Percentiles rank a stretch among this genome's conserved stretches.
Evolutionary conservation across 345 rosid species (phyloP).

Genomic region (Hibiscus syriacus): DNA sequence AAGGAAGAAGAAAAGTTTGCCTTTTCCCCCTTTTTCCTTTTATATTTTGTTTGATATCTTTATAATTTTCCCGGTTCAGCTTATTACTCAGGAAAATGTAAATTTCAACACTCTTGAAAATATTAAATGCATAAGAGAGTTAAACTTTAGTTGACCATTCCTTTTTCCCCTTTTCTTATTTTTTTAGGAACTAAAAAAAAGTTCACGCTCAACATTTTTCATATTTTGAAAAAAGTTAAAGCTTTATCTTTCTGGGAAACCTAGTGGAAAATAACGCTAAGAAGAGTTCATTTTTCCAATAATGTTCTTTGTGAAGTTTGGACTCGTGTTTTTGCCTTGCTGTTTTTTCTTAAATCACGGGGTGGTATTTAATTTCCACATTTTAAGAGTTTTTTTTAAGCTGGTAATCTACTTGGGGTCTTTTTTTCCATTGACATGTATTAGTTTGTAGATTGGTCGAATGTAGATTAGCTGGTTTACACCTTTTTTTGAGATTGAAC

Average conservation of each 20-base stretch:
- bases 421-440: too few species aligned
- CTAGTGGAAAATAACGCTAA: not conserved
- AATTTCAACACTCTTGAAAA: not conserved
- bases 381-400: too few species aligned
- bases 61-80: too few species aligned
- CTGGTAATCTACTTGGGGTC: too few species aligned
- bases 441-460: too few species aligned
- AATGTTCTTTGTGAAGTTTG: too few species aligned
- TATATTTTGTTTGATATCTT: not conserved
- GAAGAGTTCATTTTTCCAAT: not conserved
- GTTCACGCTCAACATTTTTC: not conserved
- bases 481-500: too few species aligned
- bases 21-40: not conserved
- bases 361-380: too few species aligned
- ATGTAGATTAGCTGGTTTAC: too few species aligned
- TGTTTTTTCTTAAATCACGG: too few species aligned
- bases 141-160: not conserved
- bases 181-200: not conserved
- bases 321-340: too few species aligned
- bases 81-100: not conserved
- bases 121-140: not conserved
- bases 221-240: not conserved
- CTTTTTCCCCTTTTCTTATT: not conserved
- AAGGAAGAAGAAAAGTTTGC: not conserved
- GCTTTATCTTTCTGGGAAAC: constrained; percentile 3